Conservation (phyloP, 805 yeast species). For the Candida succiphila region DNA sequence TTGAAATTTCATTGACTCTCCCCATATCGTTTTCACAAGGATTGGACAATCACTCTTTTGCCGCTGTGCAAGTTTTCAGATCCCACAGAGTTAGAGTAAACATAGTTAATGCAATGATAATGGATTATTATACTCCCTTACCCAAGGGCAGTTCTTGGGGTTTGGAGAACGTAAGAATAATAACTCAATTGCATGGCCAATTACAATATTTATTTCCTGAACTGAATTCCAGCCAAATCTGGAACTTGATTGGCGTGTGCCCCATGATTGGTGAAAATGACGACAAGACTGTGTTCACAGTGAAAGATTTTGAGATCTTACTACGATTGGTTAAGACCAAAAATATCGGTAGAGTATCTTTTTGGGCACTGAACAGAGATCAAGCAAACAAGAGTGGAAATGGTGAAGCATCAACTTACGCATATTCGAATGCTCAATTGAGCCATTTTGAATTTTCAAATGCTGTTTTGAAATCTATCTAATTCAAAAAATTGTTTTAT, state of each 20-base stretch:
- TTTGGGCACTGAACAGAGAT: conserved; percentile 24
- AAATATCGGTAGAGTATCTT: conserved; percentile 16
- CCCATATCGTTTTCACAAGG: conserved; percentile 20
- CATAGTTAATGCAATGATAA: conserved; percentile 18
- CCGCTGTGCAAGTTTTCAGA: conserved; percentile 8
- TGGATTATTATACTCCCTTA: conserved; percentile 22
- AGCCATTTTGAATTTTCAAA: conserved; percentile 12
- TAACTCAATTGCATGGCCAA: conserved; percentile 9
- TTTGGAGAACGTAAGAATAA: conserved; percentile 15
- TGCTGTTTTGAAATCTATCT: conserved; percentile 2
- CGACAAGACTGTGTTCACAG: conserved; percentile 14
- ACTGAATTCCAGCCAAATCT: conserved; percentile 5
- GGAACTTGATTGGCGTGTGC: conserved; percentile 19
- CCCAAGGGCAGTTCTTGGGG: conserved; percentile 15
- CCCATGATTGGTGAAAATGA: conserved; percentile 26
- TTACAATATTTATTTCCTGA: conserved; percentile 4
- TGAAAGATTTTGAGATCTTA: conserved; percentile 14
- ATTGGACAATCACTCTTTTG: conserved; percentile 7
- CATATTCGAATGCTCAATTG: conserved; percentile 13
- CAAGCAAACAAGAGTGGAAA: conserved; percentile 14
- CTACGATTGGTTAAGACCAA: conserved; percentile 9
- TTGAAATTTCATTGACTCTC: conserved; percentile 17
- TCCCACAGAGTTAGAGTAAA: conserved; percentile 4
- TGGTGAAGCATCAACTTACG: conserved; percentile 6
- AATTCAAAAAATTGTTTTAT: no score